These are phyloP conservation scores for Trichoderma asperelloides DNA, from an alignment of 495 filamentous ascomycete genomes.

Conservation along the genomic window DNA sequence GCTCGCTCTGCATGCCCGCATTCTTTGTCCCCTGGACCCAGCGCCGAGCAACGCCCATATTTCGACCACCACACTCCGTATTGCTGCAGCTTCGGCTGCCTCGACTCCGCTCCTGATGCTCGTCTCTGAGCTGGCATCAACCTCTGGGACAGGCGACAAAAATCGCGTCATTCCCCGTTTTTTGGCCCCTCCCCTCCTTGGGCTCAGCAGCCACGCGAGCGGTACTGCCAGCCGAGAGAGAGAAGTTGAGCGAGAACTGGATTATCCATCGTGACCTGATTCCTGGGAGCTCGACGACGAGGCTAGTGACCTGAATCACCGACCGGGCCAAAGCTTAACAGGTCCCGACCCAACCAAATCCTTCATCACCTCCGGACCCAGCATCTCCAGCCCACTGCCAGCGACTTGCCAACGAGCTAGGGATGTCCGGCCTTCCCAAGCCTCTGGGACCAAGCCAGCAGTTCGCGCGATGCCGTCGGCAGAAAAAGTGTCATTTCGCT, in stretches of 20 bases:
- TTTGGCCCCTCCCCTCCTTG: not conserved
- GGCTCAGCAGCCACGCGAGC: not conserved
- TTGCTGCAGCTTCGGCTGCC: not conserved
- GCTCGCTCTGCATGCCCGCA: not conserved
- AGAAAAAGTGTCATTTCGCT: not conserved
- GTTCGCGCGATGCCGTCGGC: not conserved
- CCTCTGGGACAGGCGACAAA: not conserved
- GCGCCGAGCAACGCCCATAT: not conserved
- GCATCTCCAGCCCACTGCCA: not conserved
- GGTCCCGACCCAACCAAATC: not conserved
- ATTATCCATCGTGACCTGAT: constrained; percentile 4
- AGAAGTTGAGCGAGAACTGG: not conserved
- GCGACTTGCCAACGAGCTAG: not conserved
- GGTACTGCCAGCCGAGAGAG: not conserved
- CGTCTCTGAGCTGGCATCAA: not conserved
- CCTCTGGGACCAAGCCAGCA: not conserved
- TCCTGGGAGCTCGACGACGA: not conserved
- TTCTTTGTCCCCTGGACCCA: not conserved
- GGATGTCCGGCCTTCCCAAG: not conserved
- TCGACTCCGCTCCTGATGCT: not conserved
- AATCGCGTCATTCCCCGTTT: not conserved
- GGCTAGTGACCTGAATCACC: not conserved
- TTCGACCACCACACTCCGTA: not conserved
- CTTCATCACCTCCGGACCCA: not conserved
- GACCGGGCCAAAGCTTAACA: constrained; percentile 3